Evolutionary conservation across 768 basidiomycete species (phyloP).

Genomic region (Glaciozyma martinii): DNA sequence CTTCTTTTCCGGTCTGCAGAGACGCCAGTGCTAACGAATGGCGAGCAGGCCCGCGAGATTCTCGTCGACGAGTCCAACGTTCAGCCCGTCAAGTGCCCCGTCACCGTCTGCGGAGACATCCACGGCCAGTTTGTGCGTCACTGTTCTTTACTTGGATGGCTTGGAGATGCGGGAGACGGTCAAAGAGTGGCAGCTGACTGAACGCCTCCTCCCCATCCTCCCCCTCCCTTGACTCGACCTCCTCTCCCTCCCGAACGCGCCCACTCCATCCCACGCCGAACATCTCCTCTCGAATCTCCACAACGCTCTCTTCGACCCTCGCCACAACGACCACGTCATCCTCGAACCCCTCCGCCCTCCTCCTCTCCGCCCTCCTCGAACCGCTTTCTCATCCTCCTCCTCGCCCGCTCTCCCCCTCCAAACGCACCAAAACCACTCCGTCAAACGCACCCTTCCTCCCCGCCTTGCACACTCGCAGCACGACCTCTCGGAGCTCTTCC

Average conservation of each 20-base stretch:
- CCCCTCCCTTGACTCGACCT: not conserved
- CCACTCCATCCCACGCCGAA: no score
- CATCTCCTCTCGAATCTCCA: no score
- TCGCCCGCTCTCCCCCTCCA: not conserved
- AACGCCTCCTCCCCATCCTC: not conserved
- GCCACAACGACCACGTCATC: no score
- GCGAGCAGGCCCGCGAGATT: constrained; percentile 83
- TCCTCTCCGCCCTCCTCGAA: no score
- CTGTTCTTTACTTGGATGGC: not conserved
- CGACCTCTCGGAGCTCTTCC: constrained; percentile 96
- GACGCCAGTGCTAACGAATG: not conserved
- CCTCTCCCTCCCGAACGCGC: no score
- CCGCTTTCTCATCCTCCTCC: no score
- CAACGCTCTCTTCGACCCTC: no score
- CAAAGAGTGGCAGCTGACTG: not conserved
- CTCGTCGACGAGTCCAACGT: constrained; percentile 99
- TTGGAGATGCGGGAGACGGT: not conserved
- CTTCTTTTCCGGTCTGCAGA: no score
- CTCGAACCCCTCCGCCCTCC: no score
- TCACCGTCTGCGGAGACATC: constrained; percentile 98
- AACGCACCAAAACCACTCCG: no score
- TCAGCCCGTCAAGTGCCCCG: constrained; percentile 94
- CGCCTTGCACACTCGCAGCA: constrained; percentile 42
- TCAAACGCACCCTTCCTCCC: no score
- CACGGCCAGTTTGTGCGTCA: constrained; percentile 96